A percentile compares a stretch with the other conserved stretches of the same genome.
phyloP scores from a whole-genome alignment of 257 asterid species.

The Solanum piurae region DNA sequence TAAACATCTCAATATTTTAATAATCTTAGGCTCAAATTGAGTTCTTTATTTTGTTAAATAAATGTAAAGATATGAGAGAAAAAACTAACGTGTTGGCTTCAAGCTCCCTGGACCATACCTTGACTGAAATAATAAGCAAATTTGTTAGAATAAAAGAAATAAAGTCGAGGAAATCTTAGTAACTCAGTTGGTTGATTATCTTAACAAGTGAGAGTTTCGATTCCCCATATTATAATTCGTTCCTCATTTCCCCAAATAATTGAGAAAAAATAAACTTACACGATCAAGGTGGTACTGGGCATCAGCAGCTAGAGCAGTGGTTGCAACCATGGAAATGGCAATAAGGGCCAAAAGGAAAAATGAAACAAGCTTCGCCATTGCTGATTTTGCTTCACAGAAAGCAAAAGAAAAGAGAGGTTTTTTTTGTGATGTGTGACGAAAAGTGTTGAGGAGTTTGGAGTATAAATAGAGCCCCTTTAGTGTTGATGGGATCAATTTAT shows the following conservation, averaged over 20 bases:
- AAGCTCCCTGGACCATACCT: constrained; percentile 20
- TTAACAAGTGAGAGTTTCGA: too few relatives aligned
- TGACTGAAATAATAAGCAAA: background rate
- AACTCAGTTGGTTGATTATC: background rate
- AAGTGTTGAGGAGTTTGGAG: background rate
- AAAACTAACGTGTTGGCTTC: constrained; percentile 8
- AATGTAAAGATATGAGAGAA: background rate
- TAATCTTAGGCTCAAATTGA: background rate
- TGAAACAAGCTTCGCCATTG: constrained; percentile 27
- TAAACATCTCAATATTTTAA: background rate
- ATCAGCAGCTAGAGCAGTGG: constrained; percentile 13
- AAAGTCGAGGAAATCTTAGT: too few relatives aligned
- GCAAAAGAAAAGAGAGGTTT: background rate
- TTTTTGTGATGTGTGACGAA: background rate
- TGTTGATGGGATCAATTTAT: background rate
- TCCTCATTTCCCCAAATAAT: background rate
- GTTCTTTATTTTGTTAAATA: background rate
- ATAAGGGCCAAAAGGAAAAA: constrained; percentile 25
- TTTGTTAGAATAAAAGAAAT: background rate
- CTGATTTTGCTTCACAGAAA: background rate
- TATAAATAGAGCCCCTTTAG: constrained; percentile 6
- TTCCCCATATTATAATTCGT: too few relatives aligned
- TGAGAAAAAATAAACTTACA: constrained; percentile 5
- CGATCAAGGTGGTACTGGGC: constrained; percentile 14
- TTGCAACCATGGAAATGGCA: constrained; percentile 23